A percentile compares a stretch with the other conserved stretches of the same genome.
phyloP scores from a whole-genome alignment of 2,329 filamentous ascomycete species.

The Fusarium sp. region DNA sequence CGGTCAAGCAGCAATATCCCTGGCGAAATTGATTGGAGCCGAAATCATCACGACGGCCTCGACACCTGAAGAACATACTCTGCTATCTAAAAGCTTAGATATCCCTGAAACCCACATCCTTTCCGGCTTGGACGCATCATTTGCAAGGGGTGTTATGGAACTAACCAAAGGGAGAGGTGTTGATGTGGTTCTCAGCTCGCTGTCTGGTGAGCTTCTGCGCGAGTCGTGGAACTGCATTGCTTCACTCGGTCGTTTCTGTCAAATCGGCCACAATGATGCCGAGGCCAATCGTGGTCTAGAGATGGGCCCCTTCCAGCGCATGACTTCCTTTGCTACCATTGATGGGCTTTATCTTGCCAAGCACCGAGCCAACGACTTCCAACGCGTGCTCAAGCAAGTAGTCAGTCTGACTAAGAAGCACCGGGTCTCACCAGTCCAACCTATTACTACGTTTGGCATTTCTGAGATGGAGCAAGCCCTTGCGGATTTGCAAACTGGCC shows the following conservation, averaged over 20 bases:
- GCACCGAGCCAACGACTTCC: not conserved
- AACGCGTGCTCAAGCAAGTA: not conserved
- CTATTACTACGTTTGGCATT: not conserved
- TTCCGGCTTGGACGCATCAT: not conserved
- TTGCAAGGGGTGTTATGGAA: not conserved
- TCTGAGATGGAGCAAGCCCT: not conserved
- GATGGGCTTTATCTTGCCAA: not conserved
- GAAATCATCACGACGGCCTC: slow-evolving; percentile 49
- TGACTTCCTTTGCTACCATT: slow-evolving; percentile 13
- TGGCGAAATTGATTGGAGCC: slow-evolving; percentile 39
- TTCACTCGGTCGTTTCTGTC: slow-evolving; percentile 47
- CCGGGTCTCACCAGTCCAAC: not conserved
- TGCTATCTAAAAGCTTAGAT: slow-evolving; percentile 39
- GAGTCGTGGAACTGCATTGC: slow-evolving; percentile 49
- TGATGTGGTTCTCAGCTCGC: slow-evolving; percentile 47
- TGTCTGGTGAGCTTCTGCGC: slow-evolving; percentile 44
- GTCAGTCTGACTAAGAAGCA: not conserved
- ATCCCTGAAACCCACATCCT: slow-evolving; percentile 48
- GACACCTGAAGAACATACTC: slow-evolving; percentile 44
- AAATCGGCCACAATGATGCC: slow-evolving; percentile 50
- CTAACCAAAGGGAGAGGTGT: slow-evolving; percentile 43
- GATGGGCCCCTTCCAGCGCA: slow-evolving; percentile 49
- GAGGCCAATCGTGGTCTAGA: slow-evolving; percentile 4
- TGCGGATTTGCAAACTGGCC: not conserved
- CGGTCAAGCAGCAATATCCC: slow-evolving; percentile 46